Base-by-base conservation (phyloP, 1,284 basidiomycete species). In the Phenoliferia sp. region DNA sequence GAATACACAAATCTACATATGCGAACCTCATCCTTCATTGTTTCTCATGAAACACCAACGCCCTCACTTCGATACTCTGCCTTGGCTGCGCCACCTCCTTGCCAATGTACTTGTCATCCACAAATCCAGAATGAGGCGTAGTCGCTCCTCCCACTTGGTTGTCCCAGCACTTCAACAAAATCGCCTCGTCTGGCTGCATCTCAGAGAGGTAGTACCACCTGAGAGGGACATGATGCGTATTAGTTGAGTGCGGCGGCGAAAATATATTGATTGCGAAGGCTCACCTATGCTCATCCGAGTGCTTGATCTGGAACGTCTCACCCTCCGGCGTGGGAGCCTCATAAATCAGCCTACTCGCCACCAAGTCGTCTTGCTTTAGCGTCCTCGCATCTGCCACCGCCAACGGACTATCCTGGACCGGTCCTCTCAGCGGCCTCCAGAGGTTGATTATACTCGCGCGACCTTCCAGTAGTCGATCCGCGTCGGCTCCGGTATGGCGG, bases 131-230 rank as follows among this genome's bases (percentile, higher is more conserved):
- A 39, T 72, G 70, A n/a, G 70, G 70, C 4, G 70, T 72, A 3
- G 52, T 57, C 3, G 57, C 55, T 26, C 52, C 48, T 32, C 62
- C 32, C n/a, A 58, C 59, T 1, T 55, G 22, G 48, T 69, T 63
- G 17, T 69, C 68, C 70, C 70, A 72, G 62, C 70, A 72, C 32
- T 72, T 69, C 31, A 72, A 58, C 54, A 72, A 61, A 36, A 72
- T 35, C 16, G 63, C 70, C 52, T 89, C 87, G 33, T 88, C 84
- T 0, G 87, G 85, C 16, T 79, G 81, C 83, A 88, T 83, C 1
- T 85, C 86, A 54, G 80, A 78, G 61, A 87, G 68, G 76, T 88
- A 89, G 76, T 85, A 86, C 87, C 87, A 89, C 73, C n/a, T n/a
- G n/a, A n/a, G n/a, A n/a, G n/a, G n/a, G n/a, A n/a, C n/a, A n/a